Percentiles rank a stretch among this genome's conserved stretches.
Evolutionary conservation across 2,329 filamentous ascomycete genomes (phyloP).

Genomic region (Pseudocercospora macadamiae): DNA sequence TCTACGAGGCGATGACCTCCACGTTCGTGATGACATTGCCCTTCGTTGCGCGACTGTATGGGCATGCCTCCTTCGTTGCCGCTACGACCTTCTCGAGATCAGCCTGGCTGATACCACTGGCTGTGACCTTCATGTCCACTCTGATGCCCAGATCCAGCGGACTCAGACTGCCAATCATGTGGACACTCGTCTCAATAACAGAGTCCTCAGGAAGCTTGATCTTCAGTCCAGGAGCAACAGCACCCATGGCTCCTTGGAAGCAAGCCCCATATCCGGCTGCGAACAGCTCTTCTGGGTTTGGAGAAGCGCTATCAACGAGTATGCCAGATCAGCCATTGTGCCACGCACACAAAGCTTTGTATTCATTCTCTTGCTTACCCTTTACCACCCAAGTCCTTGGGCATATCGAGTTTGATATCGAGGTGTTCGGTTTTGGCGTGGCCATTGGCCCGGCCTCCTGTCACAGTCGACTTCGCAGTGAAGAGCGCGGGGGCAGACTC

Average conservation of each 20-base stretch:
- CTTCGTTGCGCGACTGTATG: constrained; percentile 40
- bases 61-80: constrained; percentile 41
- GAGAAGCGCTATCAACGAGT: constrained; percentile 40
- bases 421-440: constrained; percentile 20
- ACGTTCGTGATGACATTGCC: constrained; percentile 39
- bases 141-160: constrained; percentile 49
- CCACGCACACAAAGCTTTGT: background rate
- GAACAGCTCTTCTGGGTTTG: constrained; percentile 51
- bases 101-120: constrained; percentile 36
- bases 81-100: constrained; percentile 42
- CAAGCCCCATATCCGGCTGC: constrained; percentile 54
- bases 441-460: constrained; percentile 27
- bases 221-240: constrained; percentile 44
- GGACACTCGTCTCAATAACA: constrained; percentile 47
- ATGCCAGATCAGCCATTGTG: background rate
- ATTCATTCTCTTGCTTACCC: background rate
- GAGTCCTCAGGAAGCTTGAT: constrained; percentile 49
- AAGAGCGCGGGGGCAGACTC: constrained; percentile 18
- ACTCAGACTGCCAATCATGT: constrained; percentile 52
- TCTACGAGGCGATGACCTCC: constrained; percentile 18
- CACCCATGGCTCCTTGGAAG: constrained; percentile 53
- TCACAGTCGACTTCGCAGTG: constrained; percentile 20
- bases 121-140: constrained; percentile 48
- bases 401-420: constrained; percentile 22
- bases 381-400: constrained; percentile 23